Base-by-base conservation (phyloP, 495 filamentous ascomycete species). In the Gamarada debralockiae region DNA sequence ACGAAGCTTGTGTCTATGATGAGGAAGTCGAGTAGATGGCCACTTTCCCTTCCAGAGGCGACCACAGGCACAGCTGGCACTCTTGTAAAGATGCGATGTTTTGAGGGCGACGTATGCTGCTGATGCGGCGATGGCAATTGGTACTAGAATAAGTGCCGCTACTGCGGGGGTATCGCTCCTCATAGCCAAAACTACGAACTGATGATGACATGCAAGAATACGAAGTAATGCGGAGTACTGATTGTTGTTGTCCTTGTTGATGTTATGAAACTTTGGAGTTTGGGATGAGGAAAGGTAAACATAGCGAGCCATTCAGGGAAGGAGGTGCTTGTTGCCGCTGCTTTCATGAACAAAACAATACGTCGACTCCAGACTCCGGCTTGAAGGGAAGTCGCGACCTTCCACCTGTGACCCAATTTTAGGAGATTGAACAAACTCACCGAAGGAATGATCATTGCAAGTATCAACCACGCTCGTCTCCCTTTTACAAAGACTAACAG, bases 101-200 rank as follows among this genome's bases (percentile, higher is more conserved):
- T 69, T 69, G 40, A 82, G 57, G 25, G 75, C 74, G 23, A 77
- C 47, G 43, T 65, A 69, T 52, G 77, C 71, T 23, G 68, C 63
- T 48, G 65, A 67, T 39, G 66, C 63, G 45, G 78, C 67, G 34
- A 80, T 63, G 48, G 70, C 62, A 45, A 79, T 75, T 23, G 82
- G 80, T 44, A 84, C 70, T n/a, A 82, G 62, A 54, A 80, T 68
- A 52, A 83, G 70, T 33, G 72, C 68, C 49, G 72, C 69, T 54
- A 80, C 67, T 51, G 61, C 62, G 52, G 65, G 38, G 33, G 53
- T 61, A 57, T 58, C 56, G 14, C 41, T 55, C 50, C 56, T 64
- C 45, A 65, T 65, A 62, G 65, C 62, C 60, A 58, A 66, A 65
- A 68, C 5, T 29, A 64, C 59, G 53, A 64, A 60, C 49, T 59